Conservation (phyloP, 768 basidiomycete genomes). For the Leucogyrophana mollusca region DNA sequence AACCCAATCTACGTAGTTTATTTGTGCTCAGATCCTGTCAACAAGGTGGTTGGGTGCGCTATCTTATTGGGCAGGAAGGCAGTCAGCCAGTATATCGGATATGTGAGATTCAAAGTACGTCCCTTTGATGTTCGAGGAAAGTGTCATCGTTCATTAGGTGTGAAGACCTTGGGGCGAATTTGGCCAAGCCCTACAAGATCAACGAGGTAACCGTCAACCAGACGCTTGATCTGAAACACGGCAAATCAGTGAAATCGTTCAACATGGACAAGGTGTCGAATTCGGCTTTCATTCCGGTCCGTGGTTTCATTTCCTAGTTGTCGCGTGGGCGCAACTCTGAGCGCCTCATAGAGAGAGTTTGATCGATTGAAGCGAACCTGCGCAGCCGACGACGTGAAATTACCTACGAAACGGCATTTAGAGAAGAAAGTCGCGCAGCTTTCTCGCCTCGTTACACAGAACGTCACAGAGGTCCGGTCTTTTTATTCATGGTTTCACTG, state of each 20-base stretch:
- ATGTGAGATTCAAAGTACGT: conserved; percentile 76
- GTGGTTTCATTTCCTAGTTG: conserved; percentile 20
- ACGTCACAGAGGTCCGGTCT: conserved; percentile 74
- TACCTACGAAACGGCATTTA: conserved; percentile 67
- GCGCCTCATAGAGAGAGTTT: conserved; percentile 62
- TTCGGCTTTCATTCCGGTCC: conserved; percentile 56
- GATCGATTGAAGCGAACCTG: conserved; percentile 51
- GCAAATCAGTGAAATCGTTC: conserved; percentile 58
- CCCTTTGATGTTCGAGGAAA: not conserved
- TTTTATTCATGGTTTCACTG: conserved; percentile 7
- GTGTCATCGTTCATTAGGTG: conserved; percentile 8
- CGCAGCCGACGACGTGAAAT: conserved; percentile 49
- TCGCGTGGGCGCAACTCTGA: conserved; percentile 9
- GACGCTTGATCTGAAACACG: conserved; percentile 74
- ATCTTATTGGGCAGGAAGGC: conserved; percentile 67
- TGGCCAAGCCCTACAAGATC: conserved; percentile 68
- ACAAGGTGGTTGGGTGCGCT: conserved; percentile 83
- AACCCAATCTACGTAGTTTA: not conserved
- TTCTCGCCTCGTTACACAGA: conserved; percentile 53
- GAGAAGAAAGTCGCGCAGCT: conserved; percentile 68
- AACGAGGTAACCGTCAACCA: conserved; percentile 66
- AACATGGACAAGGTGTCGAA: conserved; percentile 90
- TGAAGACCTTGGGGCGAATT: conserved; percentile 51
- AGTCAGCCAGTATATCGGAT: conserved; percentile 71
- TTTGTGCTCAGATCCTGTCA: conserved; percentile 6